Conservation (phyloP, 805 yeast genomes). For the Candida pseudofarinosa region DNA sequence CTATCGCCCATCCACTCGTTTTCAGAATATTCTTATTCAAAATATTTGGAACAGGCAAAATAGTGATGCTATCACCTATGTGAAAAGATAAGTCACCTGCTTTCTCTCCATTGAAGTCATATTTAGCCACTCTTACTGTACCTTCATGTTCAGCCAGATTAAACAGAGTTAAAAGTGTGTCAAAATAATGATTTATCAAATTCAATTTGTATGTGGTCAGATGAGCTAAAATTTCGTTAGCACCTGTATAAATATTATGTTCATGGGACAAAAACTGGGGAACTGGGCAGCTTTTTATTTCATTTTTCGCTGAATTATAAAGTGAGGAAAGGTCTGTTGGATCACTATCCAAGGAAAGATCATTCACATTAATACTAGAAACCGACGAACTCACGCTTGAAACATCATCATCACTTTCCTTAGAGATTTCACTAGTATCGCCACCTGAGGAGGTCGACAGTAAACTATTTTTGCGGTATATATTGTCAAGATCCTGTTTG, state of each 20-base stretch:
- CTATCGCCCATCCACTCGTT: conserved; percentile 30
- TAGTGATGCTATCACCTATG: conserved; percentile 20
- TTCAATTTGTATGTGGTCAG: conserved; percentile 21
- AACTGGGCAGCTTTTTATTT: conserved; percentile 28
- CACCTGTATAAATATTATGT: background rate
- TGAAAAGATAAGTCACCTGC: conserved; percentile 37
- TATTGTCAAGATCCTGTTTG: background rate
- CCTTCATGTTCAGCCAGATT: conserved; percentile 1
- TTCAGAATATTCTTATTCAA: background rate
- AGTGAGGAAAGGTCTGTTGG: conserved; percentile 19
- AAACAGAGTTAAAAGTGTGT: conserved; percentile 6
- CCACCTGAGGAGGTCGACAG: conserved; percentile 1
- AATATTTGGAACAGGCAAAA: background rate
- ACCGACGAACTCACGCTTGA: conserved; percentile 11
- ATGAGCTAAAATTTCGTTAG: background rate
- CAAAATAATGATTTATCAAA: conserved; percentile 21
- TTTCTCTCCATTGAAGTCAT: conserved; percentile 26
- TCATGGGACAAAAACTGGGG: conserved; percentile 1
- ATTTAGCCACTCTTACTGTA: conserved; percentile 11
- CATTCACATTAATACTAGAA: conserved; percentile 13
- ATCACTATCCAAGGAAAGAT: conserved; percentile 13
- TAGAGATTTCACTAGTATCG: conserved; percentile 7
- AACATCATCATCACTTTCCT: conserved; percentile 6
- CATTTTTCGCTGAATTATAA: conserved; percentile 33
- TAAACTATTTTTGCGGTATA: background rate